Evolutionary conservation across 768 basidiomycete species (phyloP), one percentile per base, ranked within the genome.

Genomic region (Leccinellum albellum): DNA sequence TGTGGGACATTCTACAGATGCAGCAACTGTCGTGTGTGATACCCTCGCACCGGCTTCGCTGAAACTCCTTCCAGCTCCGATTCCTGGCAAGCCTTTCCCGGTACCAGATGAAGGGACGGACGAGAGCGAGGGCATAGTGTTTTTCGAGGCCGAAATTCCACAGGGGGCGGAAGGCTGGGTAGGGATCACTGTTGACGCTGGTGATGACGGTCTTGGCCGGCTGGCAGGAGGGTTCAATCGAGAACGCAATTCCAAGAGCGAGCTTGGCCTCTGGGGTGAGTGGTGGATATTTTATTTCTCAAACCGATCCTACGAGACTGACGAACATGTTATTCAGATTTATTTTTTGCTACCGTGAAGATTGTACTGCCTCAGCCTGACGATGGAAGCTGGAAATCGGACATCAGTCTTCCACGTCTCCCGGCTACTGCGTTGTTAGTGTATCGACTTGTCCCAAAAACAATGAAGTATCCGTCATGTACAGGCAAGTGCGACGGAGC

Each of bases 61-160:
- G 26, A 84, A 79, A 65, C 78, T 89, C 7, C 73, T 93, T 8
- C 91, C 91, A 1, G 78, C 78, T 61, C 84, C 87, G 24, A 63
- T 76, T 10, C 74, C 77, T 12, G 82, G 78, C 3, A 72, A 70
- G 42, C 69, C 74, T 12, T 91, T 91, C 62, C 91, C 89, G 6
- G 72, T 81, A 0, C 86, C 88, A 14, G 70, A 81, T 15, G 84
- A 87, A 69, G 89, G 89, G 0, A 69, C 80, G 0, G 87, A 89
- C 52, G 88, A 92, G 67, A 87, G 86, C 9, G 89, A 90, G 55
- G 89, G 88, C 0, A 75, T 87, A 2, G 85, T 85, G 4, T 71
- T 86, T 24, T 89, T 82, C 63, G 85, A 87, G 64, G 80, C 78
- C 10, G 70, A 77, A 40, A 44, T 86, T 17, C 62, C 70, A 2